A percentile compares a stretch with the other conserved stretches of the same genome.
Evolutionary conservation across 345 rosid species (phyloP).

Genomic region (Lepidium didymum): DNA sequence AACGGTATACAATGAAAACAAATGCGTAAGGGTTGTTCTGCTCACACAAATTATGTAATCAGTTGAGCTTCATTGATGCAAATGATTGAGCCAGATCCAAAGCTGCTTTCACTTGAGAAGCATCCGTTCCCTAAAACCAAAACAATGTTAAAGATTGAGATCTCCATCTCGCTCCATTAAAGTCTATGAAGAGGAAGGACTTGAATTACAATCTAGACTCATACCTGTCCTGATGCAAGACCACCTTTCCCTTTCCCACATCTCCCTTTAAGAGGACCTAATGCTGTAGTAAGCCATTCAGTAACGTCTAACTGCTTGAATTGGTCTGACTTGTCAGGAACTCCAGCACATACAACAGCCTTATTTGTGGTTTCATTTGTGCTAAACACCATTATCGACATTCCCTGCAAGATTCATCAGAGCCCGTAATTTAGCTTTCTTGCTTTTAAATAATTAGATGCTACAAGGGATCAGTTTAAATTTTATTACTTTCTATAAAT

Average conservation of each 20-base stretch:
- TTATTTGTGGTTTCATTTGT: slow-evolving; percentile 76
- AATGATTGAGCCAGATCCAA: slow-evolving; percentile 63
- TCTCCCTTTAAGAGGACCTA: slow-evolving; percentile 77
- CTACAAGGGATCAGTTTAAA: not conserved
- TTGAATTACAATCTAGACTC: not conserved
- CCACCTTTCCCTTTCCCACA: slow-evolving; percentile 93
- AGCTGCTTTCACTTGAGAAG: slow-evolving; percentile 53
- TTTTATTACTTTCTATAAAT: not conserved
- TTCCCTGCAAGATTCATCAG: slow-evolving; percentile 44
- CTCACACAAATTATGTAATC: slow-evolving; percentile 18
- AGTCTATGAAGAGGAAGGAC: not conserved
- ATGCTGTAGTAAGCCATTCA: slow-evolving; percentile 75
- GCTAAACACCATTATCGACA: slow-evolving; percentile 84
- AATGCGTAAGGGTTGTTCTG: not conserved
- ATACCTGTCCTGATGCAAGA: slow-evolving; percentile 90
- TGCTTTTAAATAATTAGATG: too few relatives aligned
- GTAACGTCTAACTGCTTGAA: slow-evolving; percentile 68
- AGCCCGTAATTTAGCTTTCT: not conserved
- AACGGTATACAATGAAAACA: slow-evolving; percentile 1
- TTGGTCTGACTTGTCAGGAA: slow-evolving; percentile 54
- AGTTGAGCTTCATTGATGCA: slow-evolving; percentile 69
- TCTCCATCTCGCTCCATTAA: not conserved
- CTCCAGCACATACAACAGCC: slow-evolving; percentile 88
- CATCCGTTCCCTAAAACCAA: slow-evolving; percentile 72
- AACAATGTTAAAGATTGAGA: not conserved